Percentiles rank a stretch among this genome's conserved stretches.
Evolutionary conservation across 176 grass and related monocot genomes (phyloP).

Genomic region (Olyra latifolia): DNA sequence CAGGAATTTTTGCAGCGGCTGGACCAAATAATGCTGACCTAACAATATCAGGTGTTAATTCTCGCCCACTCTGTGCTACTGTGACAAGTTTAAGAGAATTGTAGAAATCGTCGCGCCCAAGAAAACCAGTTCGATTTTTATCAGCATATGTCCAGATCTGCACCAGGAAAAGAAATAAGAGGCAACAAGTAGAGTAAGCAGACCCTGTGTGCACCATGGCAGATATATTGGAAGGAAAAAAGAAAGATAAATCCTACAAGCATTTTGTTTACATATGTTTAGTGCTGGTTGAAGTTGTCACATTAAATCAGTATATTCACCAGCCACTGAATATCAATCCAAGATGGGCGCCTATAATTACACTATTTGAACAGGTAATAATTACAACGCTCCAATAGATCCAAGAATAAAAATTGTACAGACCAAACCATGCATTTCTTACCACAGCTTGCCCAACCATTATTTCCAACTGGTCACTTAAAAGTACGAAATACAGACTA

Average conservation of each 20-base stretch:
- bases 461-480: background rate
- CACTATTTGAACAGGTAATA: background rate
- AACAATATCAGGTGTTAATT: slow-evolving; percentile 85
- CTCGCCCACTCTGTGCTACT: slow-evolving; percentile 76
- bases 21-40: slow-evolving; percentile 78
- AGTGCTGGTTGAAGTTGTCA: background rate
- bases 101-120: slow-evolving; percentile 84
- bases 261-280: background rate
- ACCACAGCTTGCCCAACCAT: background rate
- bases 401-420: background rate
- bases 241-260: background rate
- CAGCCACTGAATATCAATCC: background rate
- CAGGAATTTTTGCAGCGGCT: slow-evolving; percentile 82
- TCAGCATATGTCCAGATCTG: slow-evolving; percentile 94
- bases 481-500: background rate
- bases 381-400: background rate
- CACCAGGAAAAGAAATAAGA: background rate
- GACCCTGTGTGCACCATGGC: background rate
- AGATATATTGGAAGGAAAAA: background rate
- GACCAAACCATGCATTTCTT: background rate
- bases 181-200: slow-evolving; percentile 14
- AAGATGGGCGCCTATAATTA: background rate
- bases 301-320: background rate
- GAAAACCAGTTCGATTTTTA: slow-evolving; percentile 80
- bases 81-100: slow-evolving; percentile 86